Evolutionary conservation across 1,139 yeast species (phyloP).

Genomic region (Geotrichum citri-aurantii): DNA sequence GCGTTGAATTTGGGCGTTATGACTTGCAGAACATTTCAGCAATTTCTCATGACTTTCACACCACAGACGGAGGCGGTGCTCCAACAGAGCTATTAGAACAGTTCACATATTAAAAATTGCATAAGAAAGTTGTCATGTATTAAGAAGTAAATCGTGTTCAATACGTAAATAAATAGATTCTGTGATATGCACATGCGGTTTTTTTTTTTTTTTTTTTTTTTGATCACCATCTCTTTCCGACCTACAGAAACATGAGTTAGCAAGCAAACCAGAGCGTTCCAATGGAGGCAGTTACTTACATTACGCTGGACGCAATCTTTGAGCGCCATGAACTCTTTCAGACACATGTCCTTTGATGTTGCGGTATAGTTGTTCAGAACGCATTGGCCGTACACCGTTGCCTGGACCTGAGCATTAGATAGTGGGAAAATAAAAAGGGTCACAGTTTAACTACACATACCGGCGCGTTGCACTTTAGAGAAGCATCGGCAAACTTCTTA

Average conservation of each 20-base stretch:
- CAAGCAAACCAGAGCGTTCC: neutral
- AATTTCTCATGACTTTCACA: too few relatives aligned
- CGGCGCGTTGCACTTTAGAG: constrained; percentile 19
- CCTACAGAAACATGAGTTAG: neutral
- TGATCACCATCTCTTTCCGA: too few relatives aligned
- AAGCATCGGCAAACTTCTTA: constrained; percentile 20
- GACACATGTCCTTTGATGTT: constrained; percentile 52
- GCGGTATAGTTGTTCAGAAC: constrained; percentile 51
- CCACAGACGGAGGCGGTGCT: too few relatives aligned
- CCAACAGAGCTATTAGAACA: neutral
- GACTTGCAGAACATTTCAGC: too few relatives aligned
- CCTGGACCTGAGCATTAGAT: constrained; percentile 8
- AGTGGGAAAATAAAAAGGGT: neutral
- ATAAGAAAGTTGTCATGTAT: neutral
- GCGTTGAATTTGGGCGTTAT: too few relatives aligned
- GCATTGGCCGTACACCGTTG: constrained; percentile 53
- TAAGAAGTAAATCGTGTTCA: neutral
- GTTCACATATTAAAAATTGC: too few relatives aligned
- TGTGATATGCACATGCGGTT: neutral
- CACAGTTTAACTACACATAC: constrained; percentile 18
- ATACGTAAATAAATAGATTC: neutral
- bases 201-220: neutral
- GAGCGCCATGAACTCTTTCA: constrained; percentile 50
- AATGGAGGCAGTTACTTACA: constrained; percentile 24
- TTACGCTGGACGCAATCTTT: constrained; percentile 50